Percentiles rank a stretch among this genome's conserved stretches.
These are phyloP conservation scores for Caloboletus firmus DNA, from an alignment of 1,284 basidiomycete species.

Conservation along the genomic window DNA sequence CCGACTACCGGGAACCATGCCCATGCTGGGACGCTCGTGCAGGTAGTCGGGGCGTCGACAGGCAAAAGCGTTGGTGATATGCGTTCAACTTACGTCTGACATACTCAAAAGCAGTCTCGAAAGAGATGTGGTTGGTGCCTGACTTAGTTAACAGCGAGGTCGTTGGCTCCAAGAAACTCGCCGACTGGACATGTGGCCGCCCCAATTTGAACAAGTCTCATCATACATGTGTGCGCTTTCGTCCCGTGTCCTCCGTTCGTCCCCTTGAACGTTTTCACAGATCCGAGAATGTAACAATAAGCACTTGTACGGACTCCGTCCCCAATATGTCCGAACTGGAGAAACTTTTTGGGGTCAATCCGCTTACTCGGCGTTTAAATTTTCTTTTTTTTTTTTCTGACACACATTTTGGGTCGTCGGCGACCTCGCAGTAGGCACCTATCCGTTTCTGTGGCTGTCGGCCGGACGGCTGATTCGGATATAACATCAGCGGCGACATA, in stretches of 20 bases:
- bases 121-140: slow-evolving; percentile 3
- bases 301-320: background rate
- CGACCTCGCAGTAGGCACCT: background rate
- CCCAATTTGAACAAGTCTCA: slow-evolving; percentile 24
- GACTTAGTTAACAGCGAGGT: slow-evolving; percentile 1
- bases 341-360: background rate
- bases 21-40: background rate
- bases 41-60: background rate
- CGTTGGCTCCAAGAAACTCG: background rate
- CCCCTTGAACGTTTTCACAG: slow-evolving; percentile 30
- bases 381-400: slow-evolving; percentile 1
- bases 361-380: slow-evolving; percentile 4
- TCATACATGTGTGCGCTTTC: slow-evolving; percentile 3
- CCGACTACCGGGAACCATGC: slow-evolving; percentile 1
- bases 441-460: slow-evolving; percentile 19
- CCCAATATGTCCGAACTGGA: slow-evolving; percentile 2
- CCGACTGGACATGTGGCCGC: slow-evolving; percentile 26
- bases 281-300: slow-evolving; percentile 7
- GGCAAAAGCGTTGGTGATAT: slow-evolving; percentile 6
- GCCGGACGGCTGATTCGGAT: slow-evolving; percentile 5
- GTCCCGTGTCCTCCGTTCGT: slow-evolving; percentile 5
- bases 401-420: slow-evolving; percentile 6
- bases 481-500: slow-evolving; percentile 19
- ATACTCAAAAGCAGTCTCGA: slow-evolving; percentile 6
- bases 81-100: slow-evolving; percentile 24